Evolutionary conservation across 108 stramenopile genomes (phyloP).

Genomic region (Cyclotella sp.): DNA sequence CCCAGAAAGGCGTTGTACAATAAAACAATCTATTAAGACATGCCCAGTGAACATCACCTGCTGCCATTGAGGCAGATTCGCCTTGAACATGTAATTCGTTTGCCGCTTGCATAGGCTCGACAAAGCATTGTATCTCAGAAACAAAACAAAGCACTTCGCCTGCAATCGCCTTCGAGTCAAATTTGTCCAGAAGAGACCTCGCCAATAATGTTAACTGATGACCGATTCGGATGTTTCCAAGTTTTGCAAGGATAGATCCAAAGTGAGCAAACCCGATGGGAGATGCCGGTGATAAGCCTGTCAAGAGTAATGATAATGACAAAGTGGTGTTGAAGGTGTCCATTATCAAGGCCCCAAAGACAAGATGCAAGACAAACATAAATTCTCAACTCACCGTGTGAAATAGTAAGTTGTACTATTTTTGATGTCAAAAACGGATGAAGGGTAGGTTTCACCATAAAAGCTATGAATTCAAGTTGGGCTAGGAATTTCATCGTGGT

Average conservation of each 20-base stretch:
- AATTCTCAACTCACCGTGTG: background rate
- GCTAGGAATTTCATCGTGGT: too few relatives aligned
- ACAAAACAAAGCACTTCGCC: slow-evolving; percentile 4
- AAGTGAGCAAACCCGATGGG: slow-evolving; percentile 21
- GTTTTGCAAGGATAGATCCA: slow-evolving; percentile 5
- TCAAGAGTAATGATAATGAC: background rate
- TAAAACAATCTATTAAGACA: too few relatives aligned
- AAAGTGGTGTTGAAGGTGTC: too few relatives aligned
- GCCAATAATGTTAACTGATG: slow-evolving; percentile 13
- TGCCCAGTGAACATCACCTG: too few relatives aligned
- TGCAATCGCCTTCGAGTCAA: background rate
- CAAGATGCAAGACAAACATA: background rate
- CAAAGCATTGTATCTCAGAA: background rate
- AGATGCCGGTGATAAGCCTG: background rate
- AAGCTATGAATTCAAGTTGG: background rate
- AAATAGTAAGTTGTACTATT: slow-evolving; percentile 16
- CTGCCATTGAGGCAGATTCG: background rate
- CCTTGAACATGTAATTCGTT: slow-evolving; percentile 3
- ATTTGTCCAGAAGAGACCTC: slow-evolving; percentile 10
- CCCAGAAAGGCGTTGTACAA: slow-evolving; percentile 5
- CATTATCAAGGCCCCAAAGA: background rate
- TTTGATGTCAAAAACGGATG: background rate
- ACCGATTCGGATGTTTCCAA: slow-evolving; percentile 2
- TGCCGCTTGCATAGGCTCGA: too few relatives aligned
- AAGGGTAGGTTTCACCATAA: background rate